These are phyloP conservation scores for Psilocybe cubensis DNA, from an alignment of 768 basidiomycete genomes.

Conservation along the genomic window DNA sequence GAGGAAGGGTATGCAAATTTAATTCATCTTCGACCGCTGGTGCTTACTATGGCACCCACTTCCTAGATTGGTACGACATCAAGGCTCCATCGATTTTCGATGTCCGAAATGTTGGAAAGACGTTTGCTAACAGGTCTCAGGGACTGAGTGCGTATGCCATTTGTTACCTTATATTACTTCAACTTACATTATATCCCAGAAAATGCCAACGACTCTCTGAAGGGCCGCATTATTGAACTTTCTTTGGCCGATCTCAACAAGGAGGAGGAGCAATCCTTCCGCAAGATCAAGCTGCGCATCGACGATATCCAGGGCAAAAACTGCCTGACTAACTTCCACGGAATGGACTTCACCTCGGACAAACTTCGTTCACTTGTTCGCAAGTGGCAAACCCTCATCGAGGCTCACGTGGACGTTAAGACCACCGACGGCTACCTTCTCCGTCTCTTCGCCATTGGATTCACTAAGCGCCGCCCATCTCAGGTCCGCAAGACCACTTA, in stretches of 20 bases:
- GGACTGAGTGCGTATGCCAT: constrained; percentile 82
- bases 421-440: constrained; percentile 99
- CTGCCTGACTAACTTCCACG: constrained; percentile 99
- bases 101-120: constrained; percentile 96
- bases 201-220: constrained; percentile 98
- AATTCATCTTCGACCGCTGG: neutral
- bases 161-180: neutral
- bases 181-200: constrained; percentile 49
- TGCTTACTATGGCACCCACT: neutral
- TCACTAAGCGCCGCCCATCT: constrained; percentile 95
- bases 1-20: constrained; percentile 80
- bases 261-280: constrained; percentile 99
- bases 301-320: constrained; percentile 98
- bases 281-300: constrained; percentile 98
- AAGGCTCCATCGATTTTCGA: constrained; percentile 99
- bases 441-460: constrained; percentile 97
- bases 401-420: constrained; percentile 98
- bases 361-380: constrained; percentile 99
- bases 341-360: constrained; percentile 99
- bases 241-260: constrained; percentile 98
- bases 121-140: constrained; percentile 96
- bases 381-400: constrained; percentile 99
- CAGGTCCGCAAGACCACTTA: constrained; percentile 99
- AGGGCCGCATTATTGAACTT: constrained; percentile 94
- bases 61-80: constrained; percentile 96